Evolutionary conservation across 352 stramenopile genomes (phyloP).

Genomic region (Phytophthora citrophthora): DNA sequence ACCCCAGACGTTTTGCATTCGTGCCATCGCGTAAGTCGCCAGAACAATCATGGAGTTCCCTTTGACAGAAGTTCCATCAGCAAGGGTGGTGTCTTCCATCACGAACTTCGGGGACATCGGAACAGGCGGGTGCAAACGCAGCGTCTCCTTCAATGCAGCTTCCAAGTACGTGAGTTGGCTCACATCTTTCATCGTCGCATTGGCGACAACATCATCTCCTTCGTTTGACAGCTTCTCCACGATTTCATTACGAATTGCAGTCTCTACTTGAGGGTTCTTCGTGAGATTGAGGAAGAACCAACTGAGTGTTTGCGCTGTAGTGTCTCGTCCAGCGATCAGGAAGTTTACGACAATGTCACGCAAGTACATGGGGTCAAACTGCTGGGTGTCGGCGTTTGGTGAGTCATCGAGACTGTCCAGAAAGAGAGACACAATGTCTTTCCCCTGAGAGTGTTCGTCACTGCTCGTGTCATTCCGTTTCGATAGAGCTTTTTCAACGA

Average conservation of each 20-base stretch:
- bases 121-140: constrained; percentile 62
- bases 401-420: background rate
- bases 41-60: constrained; percentile 1
- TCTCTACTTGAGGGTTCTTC: constrained; percentile 50
- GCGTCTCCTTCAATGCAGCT: constrained; percentile 53
- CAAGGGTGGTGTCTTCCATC: constrained; percentile 51
- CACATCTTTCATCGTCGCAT: constrained; percentile 33
- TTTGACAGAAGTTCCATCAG: background rate
- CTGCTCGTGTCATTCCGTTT: background rate
- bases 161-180: constrained; percentile 48
- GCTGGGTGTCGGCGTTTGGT: background rate
- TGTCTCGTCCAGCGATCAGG: constrained; percentile 75
- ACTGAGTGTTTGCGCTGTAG: background rate
- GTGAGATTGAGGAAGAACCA: constrained; percentile 42
- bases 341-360: constrained; percentile 84
- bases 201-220: background rate
- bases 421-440: background rate
- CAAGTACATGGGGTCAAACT: constrained; percentile 31
- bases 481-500: background rate
- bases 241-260: constrained; percentile 52
- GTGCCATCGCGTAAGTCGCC: constrained; percentile 49
- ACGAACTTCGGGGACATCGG: constrained; percentile 38
- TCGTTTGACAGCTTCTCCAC: constrained; percentile 20
- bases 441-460: background rate
- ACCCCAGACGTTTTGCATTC: constrained; percentile 56